Evolutionary conservation across 345 rosid genomes (phyloP).

Genomic region (Moricandia moricandioides): DNA sequence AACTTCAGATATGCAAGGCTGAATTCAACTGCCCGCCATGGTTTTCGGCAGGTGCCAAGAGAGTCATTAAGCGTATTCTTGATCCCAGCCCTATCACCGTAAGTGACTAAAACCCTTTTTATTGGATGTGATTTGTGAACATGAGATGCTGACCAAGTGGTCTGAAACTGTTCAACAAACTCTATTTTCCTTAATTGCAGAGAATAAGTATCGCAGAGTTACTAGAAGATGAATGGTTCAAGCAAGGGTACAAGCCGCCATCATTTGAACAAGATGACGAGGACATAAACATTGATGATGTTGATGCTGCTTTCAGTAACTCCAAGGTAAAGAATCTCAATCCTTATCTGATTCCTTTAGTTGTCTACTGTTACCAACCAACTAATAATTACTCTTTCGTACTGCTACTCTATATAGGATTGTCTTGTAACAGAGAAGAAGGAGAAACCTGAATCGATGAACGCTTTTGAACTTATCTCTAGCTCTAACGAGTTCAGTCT

Average conservation of each 20-base stretch:
- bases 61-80: conserved; percentile 68
- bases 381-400: neutral
- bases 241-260: conserved; percentile 73
- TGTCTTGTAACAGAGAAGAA: conserved; percentile 74
- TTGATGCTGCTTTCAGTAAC: conserved; percentile 78
- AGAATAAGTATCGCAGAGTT: conserved; percentile 71
- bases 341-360: neutral
- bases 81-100: conserved; percentile 80
- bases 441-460: conserved; percentile 86
- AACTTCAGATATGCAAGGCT: conserved; percentile 66
- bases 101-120: conserved; percentile 28
- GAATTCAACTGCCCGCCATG: conserved; percentile 68
- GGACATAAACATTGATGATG: conserved; percentile 70
- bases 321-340: conserved; percentile 45
- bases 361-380: neutral
- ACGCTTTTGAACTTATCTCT: conserved; percentile 93
- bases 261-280: conserved; percentile 71
- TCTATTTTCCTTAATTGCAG: conserved; percentile 37
- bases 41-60: conserved; percentile 81
- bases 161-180: no score
- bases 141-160: neutral
- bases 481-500: conserved; percentile 74
- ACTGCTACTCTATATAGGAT: conserved; percentile 53
- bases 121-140: neutral
- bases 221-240: conserved; percentile 87